Evolutionary conservation across 1,284 basidiomycete genomes (phyloP), one percentile per base, ranked within the genome.

Genomic region (Sanghuangporus weigelae): DNA sequence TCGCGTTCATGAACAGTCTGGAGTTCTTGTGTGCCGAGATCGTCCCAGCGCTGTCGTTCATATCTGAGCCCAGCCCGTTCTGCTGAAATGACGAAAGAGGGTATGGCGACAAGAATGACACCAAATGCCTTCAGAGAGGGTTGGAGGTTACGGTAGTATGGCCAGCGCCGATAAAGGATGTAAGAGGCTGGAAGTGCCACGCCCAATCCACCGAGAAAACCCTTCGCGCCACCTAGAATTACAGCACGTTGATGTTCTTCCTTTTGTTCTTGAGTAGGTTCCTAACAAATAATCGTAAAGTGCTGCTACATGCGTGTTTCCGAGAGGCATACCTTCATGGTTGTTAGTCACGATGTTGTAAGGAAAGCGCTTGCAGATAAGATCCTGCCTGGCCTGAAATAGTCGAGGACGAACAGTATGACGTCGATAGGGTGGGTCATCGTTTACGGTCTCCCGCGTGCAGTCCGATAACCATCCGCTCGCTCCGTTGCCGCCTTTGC

Each of bases 71-170:
- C 57, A 38, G 87, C 87, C 51, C 87, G 86, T 74, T 97, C 95
- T 14, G 90, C 93, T 62, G 83, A 81, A 67, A 95, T 88, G 50
- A 87, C 83, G 59, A 92, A 80, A 38, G 83, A 73, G 0, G 92
- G 93, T 7, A 92, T 84, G 60, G 85, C 79, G 66, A 91, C 69
- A 62, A 89, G 78, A 64, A 90, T 79, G 42, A 85, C 80, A 46
- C 89, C 88, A 46, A 95, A 81, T 0, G 87, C 77, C 74, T 95
- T 96, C 67, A 95, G 78, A 0, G 89, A 86, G 1, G 83, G 76
- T 0, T 92, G 92, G 3, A 95, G 79, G 1, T 76, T 70, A 63
- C 88, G 85, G 75, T 92, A 95, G 60, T 84, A 79, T 0, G 83
- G 74, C 71, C 80, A 86, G 49, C 78, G 75, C 26, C 78, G 78